phyloP scores from a whole-genome alignment of 148 eudicot genomes.

The Dysphania ambrosioides region DNA sequence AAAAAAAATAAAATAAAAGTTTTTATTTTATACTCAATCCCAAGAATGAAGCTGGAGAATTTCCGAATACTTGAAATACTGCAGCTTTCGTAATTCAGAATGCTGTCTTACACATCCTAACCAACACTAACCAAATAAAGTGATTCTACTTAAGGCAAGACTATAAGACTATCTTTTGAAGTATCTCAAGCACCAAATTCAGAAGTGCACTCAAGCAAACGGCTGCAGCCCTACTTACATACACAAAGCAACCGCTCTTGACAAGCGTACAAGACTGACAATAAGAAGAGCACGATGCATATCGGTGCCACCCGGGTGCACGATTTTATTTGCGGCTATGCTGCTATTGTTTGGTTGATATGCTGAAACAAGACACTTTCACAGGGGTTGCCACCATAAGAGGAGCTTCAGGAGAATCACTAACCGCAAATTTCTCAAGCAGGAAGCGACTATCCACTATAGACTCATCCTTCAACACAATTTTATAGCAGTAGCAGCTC shows the following conservation, averaged over 20 bases:
- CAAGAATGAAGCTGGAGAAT: background rate
- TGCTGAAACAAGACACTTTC: conserved; percentile 89
- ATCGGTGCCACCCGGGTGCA: too few relatives aligned
- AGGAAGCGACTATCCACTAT: conserved; percentile 90
- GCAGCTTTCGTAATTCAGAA: background rate
- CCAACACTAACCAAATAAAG: background rate
- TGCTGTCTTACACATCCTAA: background rate
- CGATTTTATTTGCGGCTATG: too few relatives aligned
- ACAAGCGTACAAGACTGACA: too few relatives aligned
- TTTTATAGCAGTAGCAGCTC: conserved; percentile 94
- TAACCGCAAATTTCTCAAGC: conserved; percentile 78
- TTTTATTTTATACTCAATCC: background rate
- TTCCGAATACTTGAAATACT: background rate
- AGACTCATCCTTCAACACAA: conserved; percentile 80
- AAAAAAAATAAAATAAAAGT: too few relatives aligned
- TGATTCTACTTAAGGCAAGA: background rate
- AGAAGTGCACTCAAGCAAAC: conserved; percentile 9
- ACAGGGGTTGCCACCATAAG: conserved; percentile 89
- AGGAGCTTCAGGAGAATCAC: conserved; percentile 84
- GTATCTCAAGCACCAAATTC: background rate
- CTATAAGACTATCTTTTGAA: background rate
- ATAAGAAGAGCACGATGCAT: too few relatives aligned
- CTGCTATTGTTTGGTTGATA: conserved; percentile 45
- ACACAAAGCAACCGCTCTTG: background rate
- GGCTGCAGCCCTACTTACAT: background rate